Percentiles rank a stretch among this genome's conserved stretches.
Evolutionary conservation across 352 stramenopile genomes (phyloP).

Genomic region (Pythium rhizo-oryzae): DNA sequence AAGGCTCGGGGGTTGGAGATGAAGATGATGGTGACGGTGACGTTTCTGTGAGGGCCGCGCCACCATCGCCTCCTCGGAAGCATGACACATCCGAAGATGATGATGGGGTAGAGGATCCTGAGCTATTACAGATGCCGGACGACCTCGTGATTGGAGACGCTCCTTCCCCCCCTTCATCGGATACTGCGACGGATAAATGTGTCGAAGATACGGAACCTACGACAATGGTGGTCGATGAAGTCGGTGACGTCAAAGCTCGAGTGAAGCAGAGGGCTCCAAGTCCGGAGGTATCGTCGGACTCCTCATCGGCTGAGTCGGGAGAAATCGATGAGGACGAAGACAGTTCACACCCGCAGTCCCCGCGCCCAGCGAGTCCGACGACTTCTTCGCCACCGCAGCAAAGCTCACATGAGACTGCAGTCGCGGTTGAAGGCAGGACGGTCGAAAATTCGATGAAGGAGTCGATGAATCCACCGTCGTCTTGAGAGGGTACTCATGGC

Average conservation of each 20-base stretch:
- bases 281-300: constrained; percentile 20
- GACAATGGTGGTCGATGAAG: neutral
- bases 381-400: neutral
- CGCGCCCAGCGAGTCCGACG: too few species aligned
- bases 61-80: constrained; percentile 27
- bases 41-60: constrained; percentile 6
- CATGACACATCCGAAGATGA: constrained; percentile 26
- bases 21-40: constrained; percentile 13
- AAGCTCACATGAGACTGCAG: neutral
- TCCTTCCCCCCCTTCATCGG: constrained; percentile 9
- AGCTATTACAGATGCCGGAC: constrained; percentile 10
- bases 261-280: constrained; percentile 1
- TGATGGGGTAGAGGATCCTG: constrained; percentile 5
- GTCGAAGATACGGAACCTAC: neutral
- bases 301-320: constrained; percentile 19
- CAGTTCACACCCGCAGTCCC: neutral
- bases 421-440: neutral
- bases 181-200: neutral
- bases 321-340: constrained; percentile 15
- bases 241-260: neutral
- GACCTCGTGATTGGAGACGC: constrained; percentile 14
- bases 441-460: neutral
- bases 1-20: neutral
- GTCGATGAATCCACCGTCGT: neutral
- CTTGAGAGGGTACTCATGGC: neutral